Base-by-base conservation (phyloP, 768 basidiomycete genomes). In the Trametes meyenii region DNA sequence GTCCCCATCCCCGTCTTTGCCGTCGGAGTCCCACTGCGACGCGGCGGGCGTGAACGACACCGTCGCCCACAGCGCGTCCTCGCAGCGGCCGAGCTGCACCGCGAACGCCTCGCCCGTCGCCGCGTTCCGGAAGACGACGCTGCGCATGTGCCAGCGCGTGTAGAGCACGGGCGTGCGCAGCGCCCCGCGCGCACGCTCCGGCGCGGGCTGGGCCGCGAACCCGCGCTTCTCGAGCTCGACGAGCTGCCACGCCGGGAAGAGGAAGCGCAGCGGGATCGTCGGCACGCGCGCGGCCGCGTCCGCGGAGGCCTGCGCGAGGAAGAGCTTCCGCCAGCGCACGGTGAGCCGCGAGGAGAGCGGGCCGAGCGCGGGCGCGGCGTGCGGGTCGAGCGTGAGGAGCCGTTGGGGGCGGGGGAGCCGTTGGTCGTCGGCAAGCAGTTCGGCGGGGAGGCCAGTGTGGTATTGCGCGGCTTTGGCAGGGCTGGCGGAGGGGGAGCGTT, bases 1-100 rank as follows among this genome's bases (percentile, higher is more conserved):
- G 8, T 46, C 45, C 21, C 12, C 45, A n/a, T 8, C n/a, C n/a
- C 17, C 43, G 21, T 24, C 19, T n/a, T 10, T 21, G 21, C 45
- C 45, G 13, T 8, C 19, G 2, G 1, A 24, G 21, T 19, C n/a
- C 45, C 21, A 46, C 19, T 13, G 24, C 45, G 45, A 23, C 45
- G 7, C 8, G 8, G 45, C 45, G 21, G 45, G 45, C 45, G 53
- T 35, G 21, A 55, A 55, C 39, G 48, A 33, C 29, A 36, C 60
- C 14, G 60, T 55, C 17, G 61, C 61, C 61, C 61, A 62, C 10
- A 53, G 54, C 16, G 36, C 11, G 29, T 43, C 49, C 19, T 46
- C 45, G 36, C 61, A 62, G n/a, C 29, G 42, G 35, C 61, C 61
- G 5, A 62, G 38, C 21, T 56, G 61, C 3, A 62, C 38, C 42